Evolutionary conservation across 1,284 basidiomycete species (phyloP).

Genomic region (Caloboletus inedulis): DNA sequence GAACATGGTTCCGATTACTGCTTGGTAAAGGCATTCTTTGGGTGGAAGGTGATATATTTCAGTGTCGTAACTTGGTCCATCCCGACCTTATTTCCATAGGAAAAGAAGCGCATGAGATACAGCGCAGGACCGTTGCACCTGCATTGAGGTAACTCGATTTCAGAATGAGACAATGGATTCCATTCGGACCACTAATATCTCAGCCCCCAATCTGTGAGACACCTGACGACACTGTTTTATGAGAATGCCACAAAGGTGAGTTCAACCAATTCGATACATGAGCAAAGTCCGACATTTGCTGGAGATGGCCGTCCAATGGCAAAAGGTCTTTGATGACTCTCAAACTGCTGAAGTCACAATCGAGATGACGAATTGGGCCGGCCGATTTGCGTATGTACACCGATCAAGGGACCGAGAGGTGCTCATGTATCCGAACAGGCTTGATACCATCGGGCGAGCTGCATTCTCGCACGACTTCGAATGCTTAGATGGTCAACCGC

Average conservation of each 20-base stretch:
- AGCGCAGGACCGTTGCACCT: slow-evolving; percentile 49
- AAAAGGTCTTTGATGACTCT: slow-evolving; percentile 39
- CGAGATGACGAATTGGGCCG: slow-evolving; percentile 56
- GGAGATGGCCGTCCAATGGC: slow-evolving; percentile 47
- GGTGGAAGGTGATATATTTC: slow-evolving; percentile 46
- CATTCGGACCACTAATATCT: slow-evolving; percentile 1
- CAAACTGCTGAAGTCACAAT: slow-evolving; percentile 40
- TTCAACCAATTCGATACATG: slow-evolving; percentile 7
- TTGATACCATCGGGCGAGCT: slow-evolving; percentile 53
- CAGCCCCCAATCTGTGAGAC: slow-evolving; percentile 51
- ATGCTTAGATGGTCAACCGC: slow-evolving; percentile 45
- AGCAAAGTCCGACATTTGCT: background rate
- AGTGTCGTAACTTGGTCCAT: background rate
- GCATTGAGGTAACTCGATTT: slow-evolving; percentile 46
- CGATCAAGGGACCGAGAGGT: background rate
- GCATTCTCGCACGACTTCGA: slow-evolving; percentile 57
- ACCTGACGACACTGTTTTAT: slow-evolving; percentile 47
- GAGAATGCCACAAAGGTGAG: slow-evolving; percentile 43
- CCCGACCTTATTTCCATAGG: slow-evolving; percentile 31
- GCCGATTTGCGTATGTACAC: slow-evolving; percentile 50
- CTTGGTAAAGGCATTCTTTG: slow-evolving; percentile 61
- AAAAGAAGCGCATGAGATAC: slow-evolving; percentile 51
- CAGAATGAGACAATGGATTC: background rate
- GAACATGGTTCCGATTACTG: slow-evolving; percentile 56
- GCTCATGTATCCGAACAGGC: slow-evolving; percentile 34